Conservation (phyloP, 495 filamentous ascomycete genomes). For the Saxispiralis lemnorum region DNA sequence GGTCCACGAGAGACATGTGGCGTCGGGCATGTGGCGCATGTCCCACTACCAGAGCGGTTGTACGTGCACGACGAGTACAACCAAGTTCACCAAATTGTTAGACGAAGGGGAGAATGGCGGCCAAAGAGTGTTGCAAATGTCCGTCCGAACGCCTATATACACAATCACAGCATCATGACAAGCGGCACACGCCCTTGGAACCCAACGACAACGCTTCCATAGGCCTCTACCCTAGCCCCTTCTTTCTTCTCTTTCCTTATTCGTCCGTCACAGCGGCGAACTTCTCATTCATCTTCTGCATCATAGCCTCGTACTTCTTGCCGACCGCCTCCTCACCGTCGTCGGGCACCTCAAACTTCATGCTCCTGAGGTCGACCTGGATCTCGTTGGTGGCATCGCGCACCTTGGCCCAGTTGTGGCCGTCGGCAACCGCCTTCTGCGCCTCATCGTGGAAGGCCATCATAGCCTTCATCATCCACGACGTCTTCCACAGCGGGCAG, state of each 20-base stretch:
- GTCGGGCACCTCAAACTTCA: constrained; percentile 88
- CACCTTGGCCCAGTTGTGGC: constrained; percentile 78
- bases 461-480: constrained; percentile 99
- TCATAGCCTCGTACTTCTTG: constrained; percentile 84
- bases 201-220: no score
- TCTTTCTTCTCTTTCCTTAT: constrained; percentile 27
- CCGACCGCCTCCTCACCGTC: constrained; percentile 56
- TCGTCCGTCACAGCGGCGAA: constrained; percentile 90
- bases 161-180: no score
- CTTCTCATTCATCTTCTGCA: constrained; percentile 83
- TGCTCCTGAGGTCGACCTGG: constrained; percentile 60
- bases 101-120: no score
- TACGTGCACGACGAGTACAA: no score
- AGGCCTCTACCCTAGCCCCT: no score
- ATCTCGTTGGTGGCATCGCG: constrained; percentile 77
- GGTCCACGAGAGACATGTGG: no score
- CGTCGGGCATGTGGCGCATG: no score
- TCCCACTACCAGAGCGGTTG: no score
- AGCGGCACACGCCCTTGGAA: no score
- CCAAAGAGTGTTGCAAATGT: no score
- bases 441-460: constrained; percentile 95
- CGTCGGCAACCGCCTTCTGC: constrained; percentile 83
- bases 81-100: no score
- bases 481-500: constrained; percentile 98
- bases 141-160: no score